phyloP scores from a whole-genome alignment of 495 filamentous ascomycete species.

The Trichoderma erinaceum region DNA sequence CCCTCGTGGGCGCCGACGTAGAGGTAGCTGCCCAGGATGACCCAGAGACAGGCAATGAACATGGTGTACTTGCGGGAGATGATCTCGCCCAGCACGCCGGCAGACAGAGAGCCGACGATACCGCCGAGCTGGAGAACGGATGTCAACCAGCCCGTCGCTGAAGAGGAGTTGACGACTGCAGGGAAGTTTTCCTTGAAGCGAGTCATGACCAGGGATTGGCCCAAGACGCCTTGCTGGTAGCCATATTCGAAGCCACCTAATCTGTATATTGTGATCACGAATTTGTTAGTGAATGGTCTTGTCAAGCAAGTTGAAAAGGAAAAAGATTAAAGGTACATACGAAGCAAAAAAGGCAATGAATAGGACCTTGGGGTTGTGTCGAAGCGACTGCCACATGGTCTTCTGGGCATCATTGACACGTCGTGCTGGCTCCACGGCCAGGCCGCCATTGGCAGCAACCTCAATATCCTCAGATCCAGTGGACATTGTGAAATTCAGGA shows the following conservation, averaged over 20 bases:
- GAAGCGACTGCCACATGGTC: constrained; percentile 32
- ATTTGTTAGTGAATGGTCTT: neutral
- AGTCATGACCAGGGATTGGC: constrained; percentile 39
- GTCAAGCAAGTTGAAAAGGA: neutral
- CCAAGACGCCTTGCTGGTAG: constrained; percentile 42
- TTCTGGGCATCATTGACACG: constrained; percentile 15
- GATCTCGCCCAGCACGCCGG: constrained; percentile 22
- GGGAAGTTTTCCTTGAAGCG: constrained; percentile 41
- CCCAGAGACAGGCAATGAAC: constrained; percentile 21
- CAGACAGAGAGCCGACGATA: constrained; percentile 20
- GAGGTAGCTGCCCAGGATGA: constrained; percentile 22
- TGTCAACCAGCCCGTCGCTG: constrained; percentile 39
- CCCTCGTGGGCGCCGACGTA: constrained; percentile 20
- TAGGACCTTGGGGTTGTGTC: constrained; percentile 35
- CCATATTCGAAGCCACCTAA: constrained; percentile 45
- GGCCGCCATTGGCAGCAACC: constrained; percentile 5
- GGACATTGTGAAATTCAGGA: constrained; percentile 1
- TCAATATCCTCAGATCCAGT: constrained; percentile 10
- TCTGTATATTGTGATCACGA: constrained; percentile 15
- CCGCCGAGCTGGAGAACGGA: constrained; percentile 24
- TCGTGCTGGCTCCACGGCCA: constrained; percentile 11
- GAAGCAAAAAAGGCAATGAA: constrained; percentile 42
- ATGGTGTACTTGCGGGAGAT: constrained; percentile 25
- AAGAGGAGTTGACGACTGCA: constrained; percentile 33
- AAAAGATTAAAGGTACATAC: constrained; percentile 18